A percentile compares a stretch with the other conserved stretches of the same genome.
Conservation (phyloP, 768 basidiomycete genomes). For the Lactifluus piperatus region DNA sequence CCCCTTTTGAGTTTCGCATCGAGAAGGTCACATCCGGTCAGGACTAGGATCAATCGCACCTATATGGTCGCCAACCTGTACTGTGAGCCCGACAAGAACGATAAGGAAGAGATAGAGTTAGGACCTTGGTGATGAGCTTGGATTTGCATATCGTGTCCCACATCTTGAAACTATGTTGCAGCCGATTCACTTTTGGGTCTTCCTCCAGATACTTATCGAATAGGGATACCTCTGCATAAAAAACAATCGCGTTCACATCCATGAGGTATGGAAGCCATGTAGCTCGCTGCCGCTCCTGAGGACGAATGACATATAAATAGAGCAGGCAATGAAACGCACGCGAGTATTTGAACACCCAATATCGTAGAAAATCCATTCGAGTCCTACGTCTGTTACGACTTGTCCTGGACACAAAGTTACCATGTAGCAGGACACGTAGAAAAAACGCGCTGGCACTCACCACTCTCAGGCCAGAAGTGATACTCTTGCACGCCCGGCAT, state of each 20-base stretch:
- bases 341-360: conserved; percentile 53
- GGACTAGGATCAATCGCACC: conserved; percentile 29
- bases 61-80: background rate
- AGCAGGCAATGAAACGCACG: background rate
- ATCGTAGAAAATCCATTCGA: conserved; percentile 75
- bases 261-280: conserved; percentile 75
- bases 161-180: background rate
- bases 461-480: conserved; percentile 51
- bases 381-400: conserved; percentile 27
- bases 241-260: conserved; percentile 75
- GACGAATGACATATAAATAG: background rate
- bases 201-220: conserved; percentile 75
- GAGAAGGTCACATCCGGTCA: conserved; percentile 51
- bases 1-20: conserved; percentile 52
- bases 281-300: conserved; percentile 5
- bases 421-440: background rate
- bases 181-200: conserved; percentile 56
- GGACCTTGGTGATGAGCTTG: background rate
- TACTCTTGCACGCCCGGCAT: conserved; percentile 66
- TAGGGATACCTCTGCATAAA: conserved; percentile 68
- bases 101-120: background rate
- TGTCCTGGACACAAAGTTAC: background rate
- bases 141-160: conserved; percentile 5
- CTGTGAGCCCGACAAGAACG: background rate
- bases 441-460: conserved; percentile 30